Evolutionary conservation across 2,329 filamentous ascomycete genomes (phyloP), one percentile per base, ranked within the genome.

Genomic region (Mycosphaerella sp.): DNA sequence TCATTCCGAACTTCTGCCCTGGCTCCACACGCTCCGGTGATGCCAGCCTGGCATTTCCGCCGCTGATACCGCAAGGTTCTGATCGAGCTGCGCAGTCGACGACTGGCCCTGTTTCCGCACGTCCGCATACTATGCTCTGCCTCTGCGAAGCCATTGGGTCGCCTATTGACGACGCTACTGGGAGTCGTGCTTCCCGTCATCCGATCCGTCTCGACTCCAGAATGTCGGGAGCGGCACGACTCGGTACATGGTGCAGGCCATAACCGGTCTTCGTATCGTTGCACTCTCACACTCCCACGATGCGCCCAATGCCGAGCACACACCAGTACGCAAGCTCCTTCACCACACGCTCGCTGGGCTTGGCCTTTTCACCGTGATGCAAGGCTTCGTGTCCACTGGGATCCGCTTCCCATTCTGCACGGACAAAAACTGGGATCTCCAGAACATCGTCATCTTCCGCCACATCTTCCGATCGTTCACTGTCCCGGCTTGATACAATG

Each of bases 261-360:
- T 17, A 13, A 32, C 18, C n/a, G 14, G 28, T 16, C n/a, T 13
- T 17, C 8, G 7, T 21, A 13, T 36, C 25, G 17, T 8, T 41
- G 35, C 28, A 3, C 21, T 41, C 16, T 36, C 25, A 41, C 14
- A 12, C 30, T 18, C 42, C 35, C 16, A 62, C 79, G 63, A 97
- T 93, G 63, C 83, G 83, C 8, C 93, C 93, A 52, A 94, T 80
- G 3, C 91, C 91, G 32, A 97, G 75, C 16, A 95, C 89, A 72
- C 87, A 89, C 93, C 93, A 98, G 71, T 95, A 97, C 49, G 89
- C 89, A 70, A 97, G 73, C 67, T 97, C 93, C 64, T 86, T 81
- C 74, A 84, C 91, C 70, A 91, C 87, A 68, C 78, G 84, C 42
- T 75, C 80, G 40, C 80, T 81, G 67, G 78, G 83, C 64, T 69